phyloP scores from a whole-genome alignment of 495 filamentous ascomycete species.

The Trichocladium antarcticum region DNA sequence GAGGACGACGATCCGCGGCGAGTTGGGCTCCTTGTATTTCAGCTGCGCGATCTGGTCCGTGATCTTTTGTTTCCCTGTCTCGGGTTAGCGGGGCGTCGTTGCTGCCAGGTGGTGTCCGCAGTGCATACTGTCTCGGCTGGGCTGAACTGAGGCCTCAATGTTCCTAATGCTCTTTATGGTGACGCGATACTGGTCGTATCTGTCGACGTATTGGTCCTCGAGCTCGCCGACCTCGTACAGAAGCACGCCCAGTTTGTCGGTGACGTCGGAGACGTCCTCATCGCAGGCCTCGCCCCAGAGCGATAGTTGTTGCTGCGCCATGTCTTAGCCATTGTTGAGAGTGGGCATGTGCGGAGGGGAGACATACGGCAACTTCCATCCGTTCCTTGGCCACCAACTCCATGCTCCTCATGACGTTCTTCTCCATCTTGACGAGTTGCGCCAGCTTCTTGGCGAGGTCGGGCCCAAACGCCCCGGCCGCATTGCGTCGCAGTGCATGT shows the following conservation, averaged over 20 bases:
- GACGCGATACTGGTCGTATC: slow-evolving; percentile 97
- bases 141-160: slow-evolving; percentile 96
- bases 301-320: slow-evolving; percentile 81
- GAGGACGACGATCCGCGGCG: slow-evolving; percentile 90
- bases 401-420: slow-evolving; percentile 98
- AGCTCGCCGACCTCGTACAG: slow-evolving; percentile 98
- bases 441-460: slow-evolving; percentile 95
- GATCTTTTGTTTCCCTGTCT: slow-evolving; percentile 90
- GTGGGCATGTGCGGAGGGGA: neutral
- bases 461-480: slow-evolving; percentile 89
- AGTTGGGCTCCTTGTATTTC: slow-evolving; percentile 99
- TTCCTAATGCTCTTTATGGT: slow-evolving; percentile 99
- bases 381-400: slow-evolving; percentile 88
- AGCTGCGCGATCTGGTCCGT: slow-evolving; percentile 97
- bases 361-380: slow-evolving; percentile 90
- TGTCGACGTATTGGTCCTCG: slow-evolving; percentile 94
- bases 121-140: slow-evolving; percentile 82
- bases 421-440: slow-evolving; percentile 99
- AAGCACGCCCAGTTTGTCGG: slow-evolving; percentile 94
- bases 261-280: slow-evolving; percentile 97
- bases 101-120: neutral
- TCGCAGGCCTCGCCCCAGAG: slow-evolving; percentile 96
- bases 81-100: slow-evolving; percentile 5
- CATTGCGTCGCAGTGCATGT: slow-evolving; percentile 83
- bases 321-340: slow-evolving; percentile 19